Percentiles rank a stretch among this genome's conserved stretches.
These are phyloP conservation scores for Obba rivulosa DNA, from an alignment of 768 basidiomycete genomes.

Conservation along the genomic window DNA sequence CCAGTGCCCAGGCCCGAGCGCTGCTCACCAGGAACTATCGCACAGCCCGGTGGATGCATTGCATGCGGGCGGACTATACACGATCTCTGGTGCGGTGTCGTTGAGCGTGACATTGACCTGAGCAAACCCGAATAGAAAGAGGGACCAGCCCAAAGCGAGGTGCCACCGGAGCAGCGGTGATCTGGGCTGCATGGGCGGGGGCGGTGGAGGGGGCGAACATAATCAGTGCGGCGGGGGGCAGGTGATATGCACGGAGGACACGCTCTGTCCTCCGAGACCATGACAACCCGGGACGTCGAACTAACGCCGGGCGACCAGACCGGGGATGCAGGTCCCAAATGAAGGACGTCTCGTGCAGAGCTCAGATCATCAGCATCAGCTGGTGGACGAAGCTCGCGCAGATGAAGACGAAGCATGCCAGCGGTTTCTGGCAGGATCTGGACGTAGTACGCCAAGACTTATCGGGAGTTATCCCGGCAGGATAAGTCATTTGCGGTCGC, in stretches of 20 bases:
- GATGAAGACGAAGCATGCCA: too few relatives aligned
- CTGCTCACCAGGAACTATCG: constrained; percentile 15
- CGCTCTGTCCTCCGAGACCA: not conserved
- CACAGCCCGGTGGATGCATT: constrained; percentile 12
- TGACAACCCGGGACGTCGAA: constrained; percentile 3
- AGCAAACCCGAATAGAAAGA: not conserved
- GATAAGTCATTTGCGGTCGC: too few relatives aligned
- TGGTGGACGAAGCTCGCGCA: too few relatives aligned
- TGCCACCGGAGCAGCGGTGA: constrained; percentile 5
- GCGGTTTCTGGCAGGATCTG: too few relatives aligned
- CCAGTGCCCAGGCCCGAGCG: too few relatives aligned
- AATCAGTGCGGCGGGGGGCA: not conserved
- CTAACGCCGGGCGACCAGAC: not conserved
- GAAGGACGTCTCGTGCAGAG: too few relatives aligned
- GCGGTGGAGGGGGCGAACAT: not conserved
- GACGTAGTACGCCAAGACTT: too few relatives aligned
- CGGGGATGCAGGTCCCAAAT: too few relatives aligned
- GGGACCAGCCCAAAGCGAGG: constrained; percentile 3
- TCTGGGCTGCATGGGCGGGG: not conserved
- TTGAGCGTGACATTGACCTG: constrained; percentile 15
- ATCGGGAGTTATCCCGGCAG: too few relatives aligned
- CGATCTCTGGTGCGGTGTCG: constrained; percentile 16
- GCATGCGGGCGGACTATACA: constrained; percentile 17
- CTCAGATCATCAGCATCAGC: too few relatives aligned
- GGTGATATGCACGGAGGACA: not conserved